Percentiles rank a stretch among this genome's conserved stretches.
Conservation (phyloP, 2,329 filamentous ascomycete species). For the Xylaria polymorpha region DNA sequence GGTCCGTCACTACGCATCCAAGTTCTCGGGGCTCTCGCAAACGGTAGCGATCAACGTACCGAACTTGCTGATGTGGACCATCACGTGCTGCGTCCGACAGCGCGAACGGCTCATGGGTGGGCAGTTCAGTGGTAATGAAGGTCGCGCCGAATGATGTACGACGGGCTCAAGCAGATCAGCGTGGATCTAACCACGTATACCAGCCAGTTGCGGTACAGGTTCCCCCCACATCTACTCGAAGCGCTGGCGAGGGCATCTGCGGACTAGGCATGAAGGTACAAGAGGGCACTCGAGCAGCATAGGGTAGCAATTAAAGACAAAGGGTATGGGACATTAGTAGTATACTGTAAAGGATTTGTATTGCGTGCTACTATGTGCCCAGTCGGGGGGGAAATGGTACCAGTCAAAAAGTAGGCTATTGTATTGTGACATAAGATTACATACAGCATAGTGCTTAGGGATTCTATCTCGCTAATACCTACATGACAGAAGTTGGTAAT, state of each 20-base stretch:
- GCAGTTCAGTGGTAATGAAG: slow-evolving; percentile 79
- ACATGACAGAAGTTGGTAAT: not conserved
- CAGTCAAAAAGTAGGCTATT: not conserved
- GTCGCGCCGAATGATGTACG: slow-evolving; percentile 71
- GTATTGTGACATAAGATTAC: not conserved
- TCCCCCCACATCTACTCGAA: slow-evolving; percentile 89
- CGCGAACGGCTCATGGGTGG: slow-evolving; percentile 76
- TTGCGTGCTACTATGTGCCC: not conserved
- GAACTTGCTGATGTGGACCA: slow-evolving; percentile 92
- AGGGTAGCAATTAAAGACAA: not conserved
- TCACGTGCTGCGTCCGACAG: slow-evolving; percentile 84
- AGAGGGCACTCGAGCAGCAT: not conserved
- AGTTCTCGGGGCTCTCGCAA: slow-evolving; percentile 81
- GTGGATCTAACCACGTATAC: slow-evolving; percentile 95
- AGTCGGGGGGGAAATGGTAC: not conserved
- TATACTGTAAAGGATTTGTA: slow-evolving; percentile 18
- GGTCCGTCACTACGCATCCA: slow-evolving; percentile 83
- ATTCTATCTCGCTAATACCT: not conserved
- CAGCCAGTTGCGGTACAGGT: slow-evolving; percentile 88
- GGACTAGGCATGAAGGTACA: slow-evolving; percentile 55
- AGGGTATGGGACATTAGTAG: slow-evolving; percentile 7
- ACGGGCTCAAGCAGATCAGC: slow-evolving; percentile 80
- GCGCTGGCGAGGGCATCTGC: slow-evolving; percentile 84
- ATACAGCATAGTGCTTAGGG: not conserved
- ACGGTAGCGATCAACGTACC: slow-evolving; percentile 90